These are phyloP conservation scores for Begonia loranthoides DNA, from an alignment of 306 rosid species.

Conservation along the genomic window DNA sequence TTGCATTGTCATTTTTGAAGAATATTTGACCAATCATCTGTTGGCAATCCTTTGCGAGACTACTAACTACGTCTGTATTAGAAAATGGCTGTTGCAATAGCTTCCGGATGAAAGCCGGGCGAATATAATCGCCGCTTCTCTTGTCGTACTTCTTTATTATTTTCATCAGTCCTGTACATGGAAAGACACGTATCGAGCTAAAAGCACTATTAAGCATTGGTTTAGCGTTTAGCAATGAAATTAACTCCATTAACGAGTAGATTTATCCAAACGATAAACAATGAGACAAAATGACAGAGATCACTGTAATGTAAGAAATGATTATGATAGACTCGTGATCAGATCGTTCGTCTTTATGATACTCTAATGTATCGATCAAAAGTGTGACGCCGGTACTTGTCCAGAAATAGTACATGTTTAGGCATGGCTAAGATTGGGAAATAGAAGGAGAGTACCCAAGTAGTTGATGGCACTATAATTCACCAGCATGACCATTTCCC, in stretches of 20 bases:
- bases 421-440: neutral
- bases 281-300: too few relatives aligned
- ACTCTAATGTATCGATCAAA: too few relatives aligned
- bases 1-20: constrained; percentile 26
- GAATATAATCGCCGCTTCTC: constrained; percentile 59
- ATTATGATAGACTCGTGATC: too few relatives aligned
- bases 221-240: too few relatives aligned
- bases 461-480: constrained; percentile 80
- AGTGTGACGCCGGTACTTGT: too few relatives aligned
- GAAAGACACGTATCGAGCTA: neutral
- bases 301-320: too few relatives aligned
- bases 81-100: constrained; percentile 80
- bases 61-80: constrained; percentile 51
- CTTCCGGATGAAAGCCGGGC: constrained; percentile 62
- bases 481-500: constrained; percentile 89
- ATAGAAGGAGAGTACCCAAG: constrained; percentile 36
- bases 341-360: too few relatives aligned
- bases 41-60: constrained; percentile 77
- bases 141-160: constrained; percentile 87
- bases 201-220: neutral
- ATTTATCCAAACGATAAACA: too few relatives aligned
- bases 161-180: constrained; percentile 46
- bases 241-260: too few relatives aligned
- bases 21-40: constrained; percentile 42
- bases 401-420: neutral